Base-by-base conservation (phyloP, 108 stramenopile species). In the Nannochloropsis salina region DNA sequence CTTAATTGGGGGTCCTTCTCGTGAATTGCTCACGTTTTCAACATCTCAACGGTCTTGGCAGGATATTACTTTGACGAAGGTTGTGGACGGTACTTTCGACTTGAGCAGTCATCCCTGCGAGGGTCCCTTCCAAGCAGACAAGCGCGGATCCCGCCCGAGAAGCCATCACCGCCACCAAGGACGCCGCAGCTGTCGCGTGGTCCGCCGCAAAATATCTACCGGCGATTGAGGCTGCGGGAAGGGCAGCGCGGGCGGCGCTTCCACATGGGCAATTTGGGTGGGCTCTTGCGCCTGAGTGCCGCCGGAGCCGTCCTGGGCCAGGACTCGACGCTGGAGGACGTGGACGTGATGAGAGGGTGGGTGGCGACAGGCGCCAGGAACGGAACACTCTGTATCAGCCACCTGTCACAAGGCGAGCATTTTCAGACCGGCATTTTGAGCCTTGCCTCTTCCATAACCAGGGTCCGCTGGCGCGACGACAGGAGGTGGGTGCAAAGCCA, bases 211-310 rank as follows among this genome's bases (percentile, higher is more conserved):
- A 74, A 74, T 8, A n/a, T 74, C 61, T n/a, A 15, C 61, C 61
- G 61, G 20, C 61, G 61, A 1, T n/a, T 74, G 61, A 15, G 61
- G 20, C 20, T n/a, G n/a, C 61, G 61, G n/a, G 61, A 74, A 74
- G 15, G 61, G 61, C 61, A n/a, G n/a, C 61, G n/a, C 61, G 61
- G 61, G n/a, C 61, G n/a, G n/a, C 61, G n/a, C 20, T n/a, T 74
- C 3, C 61, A 74, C 61, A 74, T 74, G 61, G 61, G 61, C 15
- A 2, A 15, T 4, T n/a, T 74, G 4, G 2, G n/a, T n/a, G n/a
- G 61, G 6, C 61, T 74, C 61, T n/a, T 74, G 4, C 61, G n/a
- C 61, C 61, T 74, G 6, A 74, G 61, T n/a, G 15, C 10, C 47
- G n/a, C 61, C 6, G 15, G 20, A 15, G n/a, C 61, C 15, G 61